phyloP scores from a whole-genome alignment of 1,139 yeast species.

The Pneumocystis sp. region DNA sequence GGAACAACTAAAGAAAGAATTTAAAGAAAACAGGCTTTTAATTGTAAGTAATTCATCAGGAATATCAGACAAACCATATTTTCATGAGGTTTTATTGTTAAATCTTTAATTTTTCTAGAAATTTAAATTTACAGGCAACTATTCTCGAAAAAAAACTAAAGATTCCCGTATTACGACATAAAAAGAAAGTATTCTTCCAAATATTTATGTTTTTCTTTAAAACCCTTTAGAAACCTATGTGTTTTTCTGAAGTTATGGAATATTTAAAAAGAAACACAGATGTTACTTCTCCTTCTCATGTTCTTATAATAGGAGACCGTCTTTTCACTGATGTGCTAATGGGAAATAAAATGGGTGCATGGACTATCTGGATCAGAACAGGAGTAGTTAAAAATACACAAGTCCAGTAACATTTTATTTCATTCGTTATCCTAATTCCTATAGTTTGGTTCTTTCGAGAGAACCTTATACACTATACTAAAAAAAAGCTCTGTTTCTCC shows the following conservation, averaged over 20 bases:
- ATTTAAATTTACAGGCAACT: constrained; percentile 34
- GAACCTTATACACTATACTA: too few species aligned
- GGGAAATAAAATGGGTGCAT: constrained; percentile 89
- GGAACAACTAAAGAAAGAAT: constrained; percentile 37
- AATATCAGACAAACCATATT: constrained; percentile 30
- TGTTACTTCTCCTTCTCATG: constrained; percentile 39
- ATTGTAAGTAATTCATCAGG: constrained; percentile 94
- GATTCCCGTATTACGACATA: constrained; percentile 61
- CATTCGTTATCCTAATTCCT: too few species aligned
- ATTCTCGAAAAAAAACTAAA: constrained; percentile 56
- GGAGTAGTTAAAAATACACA: too few species aligned
- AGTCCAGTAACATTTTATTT: too few species aligned
- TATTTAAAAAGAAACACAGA: constrained; percentile 30
- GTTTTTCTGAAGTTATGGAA: constrained; percentile 51
- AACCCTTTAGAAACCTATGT: constrained; percentile 65
- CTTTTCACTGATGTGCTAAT: constrained; percentile 78
- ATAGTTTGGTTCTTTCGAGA: too few species aligned
- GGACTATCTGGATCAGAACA: constrained; percentile 55
- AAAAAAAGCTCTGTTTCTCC: too few species aligned
- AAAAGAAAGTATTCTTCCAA: constrained; percentile 23
- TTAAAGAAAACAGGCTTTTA: constrained; percentile 52
- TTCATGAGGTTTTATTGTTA: constrained; percentile 36
- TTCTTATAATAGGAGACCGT: constrained; percentile 81
- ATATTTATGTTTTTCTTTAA: neutral
- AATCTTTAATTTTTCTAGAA: neutral